A percentile compares a stretch with the other conserved stretches of the same genome.
These are phyloP conservation scores for Talaromyces sp. DNA, from an alignment of 2,329 filamentous ascomycete genomes.

Conservation along the genomic window DNA sequence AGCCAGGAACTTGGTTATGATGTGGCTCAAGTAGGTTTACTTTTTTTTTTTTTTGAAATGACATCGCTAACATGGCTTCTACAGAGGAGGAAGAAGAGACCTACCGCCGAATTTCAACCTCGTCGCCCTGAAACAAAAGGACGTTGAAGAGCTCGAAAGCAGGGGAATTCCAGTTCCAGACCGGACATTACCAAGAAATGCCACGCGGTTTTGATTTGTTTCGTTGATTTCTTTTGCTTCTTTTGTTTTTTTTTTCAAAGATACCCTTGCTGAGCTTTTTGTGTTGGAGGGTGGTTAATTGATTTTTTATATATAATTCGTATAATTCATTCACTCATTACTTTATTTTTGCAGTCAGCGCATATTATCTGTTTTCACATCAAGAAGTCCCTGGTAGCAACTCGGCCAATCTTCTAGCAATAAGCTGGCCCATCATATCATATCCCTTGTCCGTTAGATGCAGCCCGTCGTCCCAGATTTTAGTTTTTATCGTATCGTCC, in stretches of 20 bases:
- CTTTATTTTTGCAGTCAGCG: not conserved
- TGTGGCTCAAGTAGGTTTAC: slow-evolving; percentile 38
- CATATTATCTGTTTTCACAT: not conserved
- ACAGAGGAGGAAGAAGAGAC: slow-evolving; percentile 21
- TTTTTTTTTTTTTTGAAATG: not conserved
- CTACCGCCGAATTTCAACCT: slow-evolving; percentile 43
- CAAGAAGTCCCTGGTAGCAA: slow-evolving; percentile 22
- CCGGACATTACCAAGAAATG: not conserved
- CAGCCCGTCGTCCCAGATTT: slow-evolving; percentile 59
- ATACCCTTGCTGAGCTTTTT: not conserved
- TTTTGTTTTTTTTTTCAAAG: not conserved
- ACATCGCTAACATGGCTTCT: not conserved
- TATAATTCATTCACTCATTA: not conserved
- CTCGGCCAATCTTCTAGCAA: slow-evolving; percentile 51
- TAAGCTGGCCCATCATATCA: slow-evolving; percentile 56
- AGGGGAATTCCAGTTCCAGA: slow-evolving; percentile 8
- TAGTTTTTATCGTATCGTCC: slow-evolving; percentile 39
- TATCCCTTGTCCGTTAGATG: slow-evolving; percentile 59
- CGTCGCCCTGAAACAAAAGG: slow-evolving; percentile 32
- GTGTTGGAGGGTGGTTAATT: not conserved
- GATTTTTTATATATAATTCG: not conserved
- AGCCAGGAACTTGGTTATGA: slow-evolving; percentile 51
- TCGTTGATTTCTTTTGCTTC: not conserved
- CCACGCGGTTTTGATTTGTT: not conserved
- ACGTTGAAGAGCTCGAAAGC: slow-evolving; percentile 11